Evolutionary conservation across 2,329 filamentous ascomycete species (phyloP), one percentile per base, ranked within the genome.

Genomic region (Colletotrichum somersetense): DNA sequence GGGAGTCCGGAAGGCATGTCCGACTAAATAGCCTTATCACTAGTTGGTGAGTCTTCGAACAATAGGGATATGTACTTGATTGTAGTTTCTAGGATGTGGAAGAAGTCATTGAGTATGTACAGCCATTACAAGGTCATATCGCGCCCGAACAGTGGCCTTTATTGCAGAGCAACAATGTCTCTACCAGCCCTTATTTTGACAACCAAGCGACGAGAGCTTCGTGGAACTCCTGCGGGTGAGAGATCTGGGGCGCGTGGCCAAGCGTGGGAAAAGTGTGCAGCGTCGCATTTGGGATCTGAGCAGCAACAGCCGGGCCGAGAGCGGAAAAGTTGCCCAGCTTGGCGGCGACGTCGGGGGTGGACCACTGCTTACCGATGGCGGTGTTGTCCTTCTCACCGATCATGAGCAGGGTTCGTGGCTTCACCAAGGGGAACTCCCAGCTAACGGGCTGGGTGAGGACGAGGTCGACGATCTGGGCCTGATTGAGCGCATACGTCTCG

Each of bases 201-300:
- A 88, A 74, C 85, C 86, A 89, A 10, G 75, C 78, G 4, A 88
- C 75, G 70, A 88, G 70, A 6, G 81, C 82, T n/a, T 78, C 72
- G 75, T 88, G 84, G 72, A 87, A 88, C 46, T 75, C 77, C 3
- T 80, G 80, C 0, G 86, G 85, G 35, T 83, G 83, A 71, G 88
- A 86, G 65, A 89, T 85, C 75, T 88, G 87, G 18, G 87, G 87
- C 46, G 86, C 82, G 71, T 89, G 87, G 1, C 87, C 87, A 48
- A 87, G 74, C 35, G 83, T 81, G 0, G 82, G 78, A 73, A 88
- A 88, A 58, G 83, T 82, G 48, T 88, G 76, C 63, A 88, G 77
- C 11, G 83, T 81, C 44, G 80, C 80, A 48, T 84, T 80, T 0
- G 83, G 83, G 52, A 89, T 86, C 72, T 80, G 79, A 0, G 76